Percentiles rank a stretch among this genome's conserved stretches.
Conservation (phyloP, 2,329 filamentous ascomycete species). For the Talaromyces sp. region DNA sequence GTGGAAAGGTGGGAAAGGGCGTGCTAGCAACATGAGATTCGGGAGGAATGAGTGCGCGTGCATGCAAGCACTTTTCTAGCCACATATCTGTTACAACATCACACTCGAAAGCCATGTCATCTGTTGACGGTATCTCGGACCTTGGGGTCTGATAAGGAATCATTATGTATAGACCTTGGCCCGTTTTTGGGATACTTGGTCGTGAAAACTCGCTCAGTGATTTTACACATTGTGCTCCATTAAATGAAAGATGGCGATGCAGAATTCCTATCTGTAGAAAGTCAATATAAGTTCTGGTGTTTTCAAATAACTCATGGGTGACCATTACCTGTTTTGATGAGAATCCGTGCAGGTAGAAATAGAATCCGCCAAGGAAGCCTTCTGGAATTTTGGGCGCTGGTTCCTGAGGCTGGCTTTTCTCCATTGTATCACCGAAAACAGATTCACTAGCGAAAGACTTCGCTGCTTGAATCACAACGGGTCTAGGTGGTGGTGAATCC, state of each 20-base stretch:
- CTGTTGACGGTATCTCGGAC: slow-evolving; percentile 39
- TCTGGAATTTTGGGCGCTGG: slow-evolving; percentile 36
- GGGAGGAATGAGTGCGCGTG: slow-evolving; percentile 71
- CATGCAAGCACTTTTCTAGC: slow-evolving; percentile 83
- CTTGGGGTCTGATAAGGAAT: slow-evolving; percentile 42
- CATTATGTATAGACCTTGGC: slow-evolving; percentile 41
- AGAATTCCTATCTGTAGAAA: slow-evolving; percentile 39
- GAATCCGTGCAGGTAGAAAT: slow-evolving; percentile 66
- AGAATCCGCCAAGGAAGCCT: slow-evolving; percentile 57
- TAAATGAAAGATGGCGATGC: slow-evolving; percentile 43
- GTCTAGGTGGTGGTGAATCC: slow-evolving; percentile 17
- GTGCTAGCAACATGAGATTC: slow-evolving; percentile 71
- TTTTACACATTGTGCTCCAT: slow-evolving; percentile 44
- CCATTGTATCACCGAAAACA: slow-evolving; percentile 32
- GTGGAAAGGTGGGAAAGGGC: slow-evolving; percentile 72
- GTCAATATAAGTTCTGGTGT: slow-evolving; percentile 18
- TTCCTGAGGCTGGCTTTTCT: slow-evolving; percentile 21
- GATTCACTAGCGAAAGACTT: slow-evolving; percentile 45
- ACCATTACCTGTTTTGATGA: slow-evolving; percentile 51
- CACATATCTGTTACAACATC: slow-evolving; percentile 83
- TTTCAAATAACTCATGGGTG: background rate
- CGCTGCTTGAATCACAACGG: slow-evolving; percentile 35
- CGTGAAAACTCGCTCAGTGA: slow-evolving; percentile 38
- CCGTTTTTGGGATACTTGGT: slow-evolving; percentile 37
- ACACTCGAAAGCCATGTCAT: slow-evolving; percentile 46